Conservation (phyloP, 169 alveolate species). For the Cystoisospora suis region DNA sequence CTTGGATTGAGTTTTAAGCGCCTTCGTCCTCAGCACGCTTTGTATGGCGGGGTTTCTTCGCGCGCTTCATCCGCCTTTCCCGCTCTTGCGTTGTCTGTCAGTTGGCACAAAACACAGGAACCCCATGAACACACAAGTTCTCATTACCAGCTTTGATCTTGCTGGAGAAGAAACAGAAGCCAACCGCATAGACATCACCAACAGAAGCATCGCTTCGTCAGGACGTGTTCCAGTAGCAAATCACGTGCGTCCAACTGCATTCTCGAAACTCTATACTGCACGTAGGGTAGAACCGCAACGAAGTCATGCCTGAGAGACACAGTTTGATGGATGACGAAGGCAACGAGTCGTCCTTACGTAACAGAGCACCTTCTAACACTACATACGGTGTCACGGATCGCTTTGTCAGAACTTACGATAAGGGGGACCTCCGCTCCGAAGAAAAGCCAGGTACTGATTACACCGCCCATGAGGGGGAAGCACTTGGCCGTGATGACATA, state of each 20-base stretch:
- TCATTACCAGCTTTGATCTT: too few relatives aligned
- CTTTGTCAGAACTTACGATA: conserved; percentile 35
- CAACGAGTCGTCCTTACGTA: background rate
- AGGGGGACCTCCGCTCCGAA: conserved; percentile 70
- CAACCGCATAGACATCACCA: too few relatives aligned
- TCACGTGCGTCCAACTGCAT: background rate
- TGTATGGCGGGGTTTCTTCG: conserved; percentile 32
- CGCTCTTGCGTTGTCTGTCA: conserved; percentile 50
- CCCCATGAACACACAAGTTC: background rate
- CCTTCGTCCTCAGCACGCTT: conserved; percentile 29
- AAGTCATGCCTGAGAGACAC: background rate
- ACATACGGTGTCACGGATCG: background rate
- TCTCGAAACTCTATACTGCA: background rate
- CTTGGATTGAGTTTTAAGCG: too few relatives aligned
- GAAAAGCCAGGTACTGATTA: conserved; percentile 74
- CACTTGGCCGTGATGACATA: conserved; percentile 66
- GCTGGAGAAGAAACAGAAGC: background rate
- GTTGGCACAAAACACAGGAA: background rate
- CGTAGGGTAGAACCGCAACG: background rate
- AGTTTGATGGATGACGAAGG: background rate
- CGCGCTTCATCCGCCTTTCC: conserved; percentile 58
- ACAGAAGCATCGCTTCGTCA: too few relatives aligned
- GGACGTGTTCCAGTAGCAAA: too few relatives aligned
- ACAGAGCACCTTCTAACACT: background rate
- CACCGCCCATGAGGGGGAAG: conserved; percentile 76